Conservation (phyloP, 192 early-diverging fungal species). For the Coemansia sp. region DNA sequence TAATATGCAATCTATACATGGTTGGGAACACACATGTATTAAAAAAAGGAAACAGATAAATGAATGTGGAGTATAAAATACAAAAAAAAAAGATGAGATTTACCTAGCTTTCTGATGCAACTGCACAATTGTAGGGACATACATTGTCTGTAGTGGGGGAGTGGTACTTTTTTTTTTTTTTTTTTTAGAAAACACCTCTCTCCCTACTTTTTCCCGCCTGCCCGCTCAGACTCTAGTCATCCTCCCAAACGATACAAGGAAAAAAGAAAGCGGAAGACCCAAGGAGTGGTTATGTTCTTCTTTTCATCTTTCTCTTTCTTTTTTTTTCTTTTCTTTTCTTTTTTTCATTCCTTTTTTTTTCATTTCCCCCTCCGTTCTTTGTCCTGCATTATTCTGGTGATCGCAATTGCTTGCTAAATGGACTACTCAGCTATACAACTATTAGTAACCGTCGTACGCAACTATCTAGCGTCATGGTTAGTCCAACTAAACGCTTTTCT, state of each 20-base stretch:
- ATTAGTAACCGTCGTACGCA: not conserved
- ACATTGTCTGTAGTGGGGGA: not conserved
- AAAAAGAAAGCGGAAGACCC: too few species aligned
- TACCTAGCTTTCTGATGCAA: not conserved
- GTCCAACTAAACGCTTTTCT: not conserved
- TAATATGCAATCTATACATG: not conserved
- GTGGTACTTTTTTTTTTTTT: not conserved
- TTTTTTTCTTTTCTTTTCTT: not conserved
- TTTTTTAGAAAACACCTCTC: not conserved
- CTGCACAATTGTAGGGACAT: not conserved
- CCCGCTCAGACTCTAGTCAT: not conserved
- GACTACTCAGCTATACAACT: not conserved
- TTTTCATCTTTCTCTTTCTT: not conserved
- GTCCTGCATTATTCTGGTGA: not conserved
- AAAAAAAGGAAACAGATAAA: too few species aligned
- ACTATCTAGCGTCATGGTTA: not conserved
- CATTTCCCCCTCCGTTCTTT: not conserved
- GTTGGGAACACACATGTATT: not conserved
- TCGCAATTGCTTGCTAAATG: not conserved
- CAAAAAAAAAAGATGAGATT: not conserved
- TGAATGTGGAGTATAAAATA: not conserved
- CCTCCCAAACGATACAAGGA: not conserved
- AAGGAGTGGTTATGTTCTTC: not conserved
- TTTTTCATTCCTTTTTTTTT: conserved; percentile 1
- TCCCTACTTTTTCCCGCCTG: not conserved